Conservation (phyloP, 2,329 filamentous ascomycete genomes). For the Alternaria metachromatica region DNA sequence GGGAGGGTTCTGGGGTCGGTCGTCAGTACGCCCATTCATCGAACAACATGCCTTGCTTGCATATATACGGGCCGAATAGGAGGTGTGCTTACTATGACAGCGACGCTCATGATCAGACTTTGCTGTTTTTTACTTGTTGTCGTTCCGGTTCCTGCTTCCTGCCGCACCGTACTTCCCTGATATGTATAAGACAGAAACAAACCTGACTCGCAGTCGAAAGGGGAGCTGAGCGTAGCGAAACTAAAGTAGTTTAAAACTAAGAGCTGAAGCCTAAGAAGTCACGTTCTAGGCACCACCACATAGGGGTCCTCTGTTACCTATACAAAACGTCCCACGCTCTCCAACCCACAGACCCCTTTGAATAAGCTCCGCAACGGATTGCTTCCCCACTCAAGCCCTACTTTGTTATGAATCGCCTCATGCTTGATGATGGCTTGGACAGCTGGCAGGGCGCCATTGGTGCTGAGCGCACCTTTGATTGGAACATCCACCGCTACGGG, state of each 20-base stretch:
- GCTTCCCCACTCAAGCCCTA: constrained; percentile 18
- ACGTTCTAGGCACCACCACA: constrained; percentile 17
- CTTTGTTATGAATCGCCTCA: constrained; percentile 21
- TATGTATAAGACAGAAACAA: constrained; percentile 14
- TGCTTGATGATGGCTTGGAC: constrained; percentile 45
- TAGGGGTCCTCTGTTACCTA: constrained; percentile 9
- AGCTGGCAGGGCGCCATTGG: constrained; percentile 47
- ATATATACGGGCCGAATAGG: background rate
- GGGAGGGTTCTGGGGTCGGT: constrained; percentile 28
- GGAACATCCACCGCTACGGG: constrained; percentile 33
- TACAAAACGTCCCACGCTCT: constrained; percentile 24
- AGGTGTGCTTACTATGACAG: constrained; percentile 24
- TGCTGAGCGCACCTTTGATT: constrained; percentile 25
- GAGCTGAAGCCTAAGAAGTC: constrained; percentile 3
- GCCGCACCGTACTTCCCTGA: background rate
- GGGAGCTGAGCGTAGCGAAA: constrained; percentile 24
- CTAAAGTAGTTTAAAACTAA: constrained; percentile 6
- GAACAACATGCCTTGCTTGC: background rate
- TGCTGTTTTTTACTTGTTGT: constrained; percentile 3
- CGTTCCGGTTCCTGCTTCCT: constrained; percentile 13
- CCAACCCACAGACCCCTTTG: constrained; percentile 10
- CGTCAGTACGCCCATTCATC: constrained; percentile 8
- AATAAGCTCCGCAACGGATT: constrained; percentile 18
- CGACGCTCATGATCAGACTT: constrained; percentile 28
- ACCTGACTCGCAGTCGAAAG: constrained; percentile 20